Conservation (phyloP, 176 grass and related monocot genomes). For the Thinopyrum elongatum region DNA sequence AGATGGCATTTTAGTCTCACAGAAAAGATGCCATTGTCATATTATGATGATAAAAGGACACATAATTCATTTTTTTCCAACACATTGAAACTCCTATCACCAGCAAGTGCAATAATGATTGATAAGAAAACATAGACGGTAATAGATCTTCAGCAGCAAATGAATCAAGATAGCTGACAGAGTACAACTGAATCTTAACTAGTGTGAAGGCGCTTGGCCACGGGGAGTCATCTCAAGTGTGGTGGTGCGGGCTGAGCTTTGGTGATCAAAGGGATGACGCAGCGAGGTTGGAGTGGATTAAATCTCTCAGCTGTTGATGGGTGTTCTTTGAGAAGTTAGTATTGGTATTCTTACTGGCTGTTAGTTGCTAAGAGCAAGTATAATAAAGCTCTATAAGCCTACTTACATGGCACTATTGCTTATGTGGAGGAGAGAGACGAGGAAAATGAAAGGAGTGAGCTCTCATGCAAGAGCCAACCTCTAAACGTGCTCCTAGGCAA, state of each 20-base stretch:
- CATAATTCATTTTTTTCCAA: background rate
- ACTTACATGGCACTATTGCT: background rate
- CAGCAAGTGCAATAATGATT: background rate
- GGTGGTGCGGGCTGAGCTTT: background rate
- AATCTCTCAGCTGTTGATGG: background rate
- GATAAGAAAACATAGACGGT: background rate
- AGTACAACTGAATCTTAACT: background rate
- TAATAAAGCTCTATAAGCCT: background rate
- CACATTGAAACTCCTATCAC: background rate
- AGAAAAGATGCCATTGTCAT: background rate
- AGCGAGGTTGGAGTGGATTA: background rate
- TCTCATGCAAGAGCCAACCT: background rate
- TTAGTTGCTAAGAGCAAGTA: background rate
- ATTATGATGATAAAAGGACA: background rate
- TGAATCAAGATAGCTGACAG: background rate
- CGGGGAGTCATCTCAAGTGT: background rate
- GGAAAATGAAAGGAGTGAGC: background rate
- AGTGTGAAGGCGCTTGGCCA: background rate
- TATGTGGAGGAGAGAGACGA: background rate
- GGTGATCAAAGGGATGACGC: background rate
- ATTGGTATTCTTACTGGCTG: background rate
- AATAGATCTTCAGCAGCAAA: constrained; percentile 9
- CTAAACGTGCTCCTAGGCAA: background rate
- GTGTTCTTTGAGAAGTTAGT: background rate
- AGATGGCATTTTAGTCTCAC: background rate